Evolutionary conservation across 2,329 filamentous ascomycete species (phyloP), one percentile per base, ranked within the genome.

Genomic region (Fusarium haematococcum): DNA sequence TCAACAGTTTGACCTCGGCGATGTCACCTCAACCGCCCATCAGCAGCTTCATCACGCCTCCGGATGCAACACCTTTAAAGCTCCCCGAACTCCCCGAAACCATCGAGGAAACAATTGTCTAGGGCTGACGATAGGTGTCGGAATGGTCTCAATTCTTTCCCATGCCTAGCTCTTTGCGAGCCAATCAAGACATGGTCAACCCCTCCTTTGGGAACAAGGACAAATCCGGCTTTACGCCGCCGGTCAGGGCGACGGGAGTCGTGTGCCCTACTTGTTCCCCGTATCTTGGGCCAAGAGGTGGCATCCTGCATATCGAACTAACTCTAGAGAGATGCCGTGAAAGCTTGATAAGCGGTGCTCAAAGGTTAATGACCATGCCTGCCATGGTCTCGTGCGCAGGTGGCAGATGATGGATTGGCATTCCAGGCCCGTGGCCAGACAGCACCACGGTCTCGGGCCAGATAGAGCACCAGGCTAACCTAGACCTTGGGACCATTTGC

Each of bases 151-250:
- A 20, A 32, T 58, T 30, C 43, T 52, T 57, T 32, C 27, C 8
- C 33, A 9, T 60, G 35, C 33, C 27, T 75, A 35, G 11, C 9
- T 41, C 11, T 13, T 27, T 10, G 48, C 48, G 25, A 30, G 30
- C 68, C 39, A 69, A 64, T 67, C 59, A 27, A 25, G 33, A 23
- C 48, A 30, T 27, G 25, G 23, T 39, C 41, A 11, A 50, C 68
- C 52, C 65, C 64, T 75, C 71, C 45, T 63, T 61, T 57, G 58
- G 39, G 48, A 45, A 56, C n/a, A 50, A 30, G 57, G 39, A 39
- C 60, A 10, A 7, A 58, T 65, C 39, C 32, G 48, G 39, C 7
- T 45, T 27, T 56, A 58, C 56, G 60, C 56, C 61, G 54, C 45
- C 41, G 27, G n/a, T 50, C 43, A 61, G 20, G 52, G 32, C 33